Evolutionary conservation across 352 stramenopile species (phyloP).

Genomic region (Poterioochromonas sp.): DNA sequence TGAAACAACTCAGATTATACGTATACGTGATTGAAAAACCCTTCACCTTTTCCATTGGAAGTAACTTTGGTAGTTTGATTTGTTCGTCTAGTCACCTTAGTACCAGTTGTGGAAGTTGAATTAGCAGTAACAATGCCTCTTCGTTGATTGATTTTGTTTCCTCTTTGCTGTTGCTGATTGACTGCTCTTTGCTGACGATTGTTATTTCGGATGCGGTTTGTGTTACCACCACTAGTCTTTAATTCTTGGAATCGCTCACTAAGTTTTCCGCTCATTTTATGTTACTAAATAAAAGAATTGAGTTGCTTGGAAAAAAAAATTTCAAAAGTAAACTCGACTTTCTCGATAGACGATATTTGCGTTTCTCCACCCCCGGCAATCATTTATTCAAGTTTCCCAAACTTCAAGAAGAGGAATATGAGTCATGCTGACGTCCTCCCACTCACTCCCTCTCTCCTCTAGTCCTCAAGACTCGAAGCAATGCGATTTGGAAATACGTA

Average conservation of each 20-base stretch:
- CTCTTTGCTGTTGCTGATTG: background rate
- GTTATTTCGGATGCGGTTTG: background rate
- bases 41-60: background rate
- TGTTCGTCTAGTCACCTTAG: background rate
- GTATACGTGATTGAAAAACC: background rate
- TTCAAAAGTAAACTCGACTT: too few species aligned
- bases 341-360: too few species aligned
- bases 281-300: too few species aligned
- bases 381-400: too few species aligned
- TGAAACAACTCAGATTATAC: background rate
- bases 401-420: too few species aligned
- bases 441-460: too few species aligned
- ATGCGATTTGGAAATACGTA: too few species aligned
- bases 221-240: background rate
- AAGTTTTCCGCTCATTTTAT: background rate
- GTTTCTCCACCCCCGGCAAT: too few species aligned
- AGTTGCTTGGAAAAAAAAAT: too few species aligned
- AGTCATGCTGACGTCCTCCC: too few species aligned
- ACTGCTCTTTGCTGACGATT: background rate
- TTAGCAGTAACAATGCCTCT: background rate
- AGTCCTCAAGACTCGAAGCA: too few species aligned
- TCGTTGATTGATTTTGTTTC: background rate
- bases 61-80: background rate
- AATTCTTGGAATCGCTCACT: background rate
- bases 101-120: background rate